Conservation (phyloP, 129 eudicot genomes). For the Kitagawia praeruptora region DNA sequence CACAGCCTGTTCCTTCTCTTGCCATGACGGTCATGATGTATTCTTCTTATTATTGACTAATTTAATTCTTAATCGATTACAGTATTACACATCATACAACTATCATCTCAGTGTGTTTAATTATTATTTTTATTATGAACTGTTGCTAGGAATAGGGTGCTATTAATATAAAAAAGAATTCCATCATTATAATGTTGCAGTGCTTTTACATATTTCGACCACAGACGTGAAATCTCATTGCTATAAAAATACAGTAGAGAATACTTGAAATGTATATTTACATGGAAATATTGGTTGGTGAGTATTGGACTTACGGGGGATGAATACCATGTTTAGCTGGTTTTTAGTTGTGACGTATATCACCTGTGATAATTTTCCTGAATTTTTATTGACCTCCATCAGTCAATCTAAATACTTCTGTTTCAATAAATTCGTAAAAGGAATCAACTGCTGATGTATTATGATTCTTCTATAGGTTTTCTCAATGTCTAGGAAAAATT, state of each 20-base stretch:
- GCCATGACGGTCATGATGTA: constrained; percentile 99
- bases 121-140: not conserved
- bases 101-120: not conserved
- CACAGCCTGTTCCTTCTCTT: constrained; percentile 81
- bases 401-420: not conserved
- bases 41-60: not conserved
- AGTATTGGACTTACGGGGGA: not conserved
- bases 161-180: not conserved
- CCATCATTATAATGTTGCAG: not conserved
- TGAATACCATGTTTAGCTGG: not conserved
- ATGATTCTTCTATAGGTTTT: not conserved
- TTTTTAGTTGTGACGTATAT: not conserved
- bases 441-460: not conserved
- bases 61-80: not conserved
- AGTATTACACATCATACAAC: not conserved
- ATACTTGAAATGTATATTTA: not conserved
- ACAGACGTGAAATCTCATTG: not conserved
- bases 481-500: not conserved
- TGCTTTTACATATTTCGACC: not conserved
- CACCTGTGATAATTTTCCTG: not conserved
- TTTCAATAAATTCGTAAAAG: not conserved
- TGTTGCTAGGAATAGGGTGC: not conserved
- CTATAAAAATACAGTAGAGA: not conserved
- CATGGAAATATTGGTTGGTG: not conserved
- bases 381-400: not conserved